Base-by-base conservation (phyloP, 176 grass and related monocot genomes). In the Rhipidocladum racemiflorum region DNA sequence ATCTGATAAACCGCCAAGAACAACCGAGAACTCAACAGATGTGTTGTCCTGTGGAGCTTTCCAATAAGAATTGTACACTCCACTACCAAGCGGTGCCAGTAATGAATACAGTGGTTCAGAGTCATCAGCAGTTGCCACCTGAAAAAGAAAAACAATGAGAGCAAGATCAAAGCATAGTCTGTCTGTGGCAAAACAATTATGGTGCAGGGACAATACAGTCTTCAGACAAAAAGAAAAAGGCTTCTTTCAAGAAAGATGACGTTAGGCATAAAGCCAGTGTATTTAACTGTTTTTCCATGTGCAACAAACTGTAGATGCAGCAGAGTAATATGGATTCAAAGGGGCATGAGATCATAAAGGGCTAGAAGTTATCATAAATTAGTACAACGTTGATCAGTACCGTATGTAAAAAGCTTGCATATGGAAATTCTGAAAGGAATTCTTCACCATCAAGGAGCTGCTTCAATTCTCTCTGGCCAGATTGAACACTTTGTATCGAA, bases 361-460 rank as follows among this genome's bases (percentile, higher is more conserved):
- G 84, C 27, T 76, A 77, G 7, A 70, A 63, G 30, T 81, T 77
- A 49, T 75, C 30, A 36, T 81, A 75, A 54, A 63, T 60, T 68
- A 66, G 49, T 80, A 67, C 6, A n/a, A 70, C 46, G 65, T 59
- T 27, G 36, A 82, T 74, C 45, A 80, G 79, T 95, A 99, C 96
- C 91, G 49, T 61, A 83, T 99, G 81, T 86, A 99, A 79, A 70
- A 99, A 86, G 76, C 91, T 92, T 70, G 96, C 91, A 88, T 84
- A 85, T 61, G 96, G 96, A 83, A 95, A 99, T 90, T 99, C 96
- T 70, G 96, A 91, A 74, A 99, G 89, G 43, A 92, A 99, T 71
- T 99, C 96, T 74, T 86, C 88, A 86, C 89, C 89, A 91, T 93
- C 90, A 83, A 99, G 77, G 43, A 95, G 67, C 69, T 82, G 86